Conservation (phyloP, 768 basidiomycete species). For the Calocybe cyanea region DNA sequence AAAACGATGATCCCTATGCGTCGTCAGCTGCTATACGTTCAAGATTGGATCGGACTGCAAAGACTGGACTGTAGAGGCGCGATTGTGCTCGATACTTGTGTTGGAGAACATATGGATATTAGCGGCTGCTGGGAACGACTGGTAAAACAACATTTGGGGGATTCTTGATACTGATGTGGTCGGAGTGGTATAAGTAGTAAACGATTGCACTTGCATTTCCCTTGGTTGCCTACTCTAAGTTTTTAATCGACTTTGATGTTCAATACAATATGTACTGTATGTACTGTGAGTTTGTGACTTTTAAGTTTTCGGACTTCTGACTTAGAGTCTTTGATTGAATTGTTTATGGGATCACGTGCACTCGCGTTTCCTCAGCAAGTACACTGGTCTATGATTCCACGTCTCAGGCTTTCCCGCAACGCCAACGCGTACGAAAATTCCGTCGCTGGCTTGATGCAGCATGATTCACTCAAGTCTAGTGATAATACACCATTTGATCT, state of each 20-base stretch:
- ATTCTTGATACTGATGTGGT: neutral
- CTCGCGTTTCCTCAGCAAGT: too few relatives aligned
- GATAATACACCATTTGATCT: too few relatives aligned
- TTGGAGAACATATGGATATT: conserved; percentile 76
- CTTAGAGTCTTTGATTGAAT: too few relatives aligned
- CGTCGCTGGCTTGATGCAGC: conserved; percentile 28
- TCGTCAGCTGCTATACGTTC: conserved; percentile 63
- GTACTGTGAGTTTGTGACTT: too few relatives aligned
- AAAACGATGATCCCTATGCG: conserved; percentile 62
- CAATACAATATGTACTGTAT: too few relatives aligned
- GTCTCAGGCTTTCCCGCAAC: conserved; percentile 32
- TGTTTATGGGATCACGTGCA: too few relatives aligned
- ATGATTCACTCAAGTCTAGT: conserved; percentile 25
- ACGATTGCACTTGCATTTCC: too few relatives aligned
- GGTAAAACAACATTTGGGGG: conserved; percentile 39
- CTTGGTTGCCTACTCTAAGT: too few relatives aligned
- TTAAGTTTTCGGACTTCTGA: too few relatives aligned
- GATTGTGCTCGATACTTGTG: conserved; percentile 58
- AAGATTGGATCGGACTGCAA: conserved; percentile 82
- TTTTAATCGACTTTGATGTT: too few relatives aligned
- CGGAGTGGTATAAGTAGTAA: too few relatives aligned
- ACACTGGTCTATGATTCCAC: too few relatives aligned
- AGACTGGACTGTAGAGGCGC: conserved; percentile 62
- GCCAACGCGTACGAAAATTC: conserved; percentile 21
- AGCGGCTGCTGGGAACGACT: conserved; percentile 57